Percentiles rank a stretch among this genome's conserved stretches.
Evolutionary conservation across 768 basidiomycete genomes (phyloP).

Genomic region (Pleurotus giganteus): DNA sequence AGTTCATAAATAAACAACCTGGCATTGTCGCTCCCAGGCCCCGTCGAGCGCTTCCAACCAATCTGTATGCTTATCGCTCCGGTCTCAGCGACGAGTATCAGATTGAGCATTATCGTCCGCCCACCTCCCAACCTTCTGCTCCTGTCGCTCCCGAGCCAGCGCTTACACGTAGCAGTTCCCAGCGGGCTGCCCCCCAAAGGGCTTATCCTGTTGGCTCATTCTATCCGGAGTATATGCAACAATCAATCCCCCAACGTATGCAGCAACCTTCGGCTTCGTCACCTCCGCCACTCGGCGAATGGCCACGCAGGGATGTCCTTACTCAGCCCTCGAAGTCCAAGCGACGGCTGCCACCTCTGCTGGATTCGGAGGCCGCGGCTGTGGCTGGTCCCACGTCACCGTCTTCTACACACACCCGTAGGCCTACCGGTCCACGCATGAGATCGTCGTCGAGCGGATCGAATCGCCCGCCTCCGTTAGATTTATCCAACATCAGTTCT

Average conservation of each 20-base stretch:
- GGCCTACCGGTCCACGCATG: slow-evolving; percentile 37
- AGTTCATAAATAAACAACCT: slow-evolving; percentile 35
- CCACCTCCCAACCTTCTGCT: slow-evolving; percentile 17
- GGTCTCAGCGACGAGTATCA: slow-evolving; percentile 41
- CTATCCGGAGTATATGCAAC: slow-evolving; percentile 29
- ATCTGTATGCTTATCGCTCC: slow-evolving; percentile 36
- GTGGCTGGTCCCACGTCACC: slow-evolving; percentile 16
- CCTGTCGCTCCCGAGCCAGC: slow-evolving; percentile 17
- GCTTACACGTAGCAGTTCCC: slow-evolving; percentile 8
- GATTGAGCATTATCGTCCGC: slow-evolving; percentile 45
- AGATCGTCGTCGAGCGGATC: slow-evolving; percentile 22
- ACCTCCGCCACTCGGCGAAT: slow-evolving; percentile 49
- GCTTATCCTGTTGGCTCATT: slow-evolving; percentile 22
- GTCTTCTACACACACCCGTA: slow-evolving; percentile 20
- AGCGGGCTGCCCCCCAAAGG: slow-evolving; percentile 10
- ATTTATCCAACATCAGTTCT: slow-evolving; percentile 23
- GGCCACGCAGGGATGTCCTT: slow-evolving; percentile 48
- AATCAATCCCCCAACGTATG: slow-evolving; percentile 15
- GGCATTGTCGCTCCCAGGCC: slow-evolving; percentile 43
- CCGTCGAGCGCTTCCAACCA: slow-evolving; percentile 30
- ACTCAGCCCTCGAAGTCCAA: slow-evolving; percentile 28
- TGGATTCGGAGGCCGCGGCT: slow-evolving; percentile 12
- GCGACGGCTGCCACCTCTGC: slow-evolving; percentile 16
- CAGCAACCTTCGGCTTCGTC: slow-evolving; percentile 23
- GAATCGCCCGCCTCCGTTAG: slow-evolving; percentile 24